These are phyloP conservation scores for Epichloe bromicola DNA, from an alignment of 2,329 filamentous ascomycete species.

Conservation along the genomic window DNA sequence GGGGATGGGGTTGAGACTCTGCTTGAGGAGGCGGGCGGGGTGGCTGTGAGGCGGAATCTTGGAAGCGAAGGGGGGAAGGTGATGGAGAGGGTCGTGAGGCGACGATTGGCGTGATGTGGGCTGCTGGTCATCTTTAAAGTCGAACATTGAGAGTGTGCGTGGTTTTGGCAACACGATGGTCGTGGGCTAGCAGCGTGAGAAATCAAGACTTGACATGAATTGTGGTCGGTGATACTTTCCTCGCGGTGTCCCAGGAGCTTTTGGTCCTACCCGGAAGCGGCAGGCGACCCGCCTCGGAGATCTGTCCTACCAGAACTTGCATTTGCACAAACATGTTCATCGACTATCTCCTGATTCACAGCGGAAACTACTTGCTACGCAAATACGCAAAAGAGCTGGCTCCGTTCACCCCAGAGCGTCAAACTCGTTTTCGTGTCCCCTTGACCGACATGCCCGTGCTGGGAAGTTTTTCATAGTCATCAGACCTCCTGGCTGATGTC, in stretches of 20 bases:
- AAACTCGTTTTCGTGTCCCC: too few species aligned
- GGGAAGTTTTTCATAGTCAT: background rate
- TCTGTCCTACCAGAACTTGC: too few species aligned
- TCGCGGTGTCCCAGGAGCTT: too few species aligned
- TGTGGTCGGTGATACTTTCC: too few species aligned
- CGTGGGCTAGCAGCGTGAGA: background rate
- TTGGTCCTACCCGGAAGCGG: too few species aligned
- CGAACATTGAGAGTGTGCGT: too few species aligned
- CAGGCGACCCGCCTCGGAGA: too few species aligned
- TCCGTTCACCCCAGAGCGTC: too few species aligned
- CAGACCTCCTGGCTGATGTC: background rate
- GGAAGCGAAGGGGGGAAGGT: background rate
- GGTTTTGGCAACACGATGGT: background rate
- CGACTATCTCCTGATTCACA: background rate
- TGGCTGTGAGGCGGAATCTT: conserved; percentile 12
- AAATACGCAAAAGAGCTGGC: too few species aligned
- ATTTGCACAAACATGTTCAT: too few species aligned
- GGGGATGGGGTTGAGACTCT: conserved; percentile 21
- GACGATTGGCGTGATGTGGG: background rate
- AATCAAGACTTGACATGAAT: too few species aligned
- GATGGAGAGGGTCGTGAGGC: background rate
- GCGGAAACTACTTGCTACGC: background rate
- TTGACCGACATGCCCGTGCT: background rate
- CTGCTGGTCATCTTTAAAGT: background rate
- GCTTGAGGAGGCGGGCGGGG: conserved; percentile 15